Percentiles rank a stretch among this genome's conserved stretches.
These are phyloP conservation scores for Atractiella rhizophila DNA, from an alignment of 768 basidiomycete genomes.

Conservation along the genomic window DNA sequence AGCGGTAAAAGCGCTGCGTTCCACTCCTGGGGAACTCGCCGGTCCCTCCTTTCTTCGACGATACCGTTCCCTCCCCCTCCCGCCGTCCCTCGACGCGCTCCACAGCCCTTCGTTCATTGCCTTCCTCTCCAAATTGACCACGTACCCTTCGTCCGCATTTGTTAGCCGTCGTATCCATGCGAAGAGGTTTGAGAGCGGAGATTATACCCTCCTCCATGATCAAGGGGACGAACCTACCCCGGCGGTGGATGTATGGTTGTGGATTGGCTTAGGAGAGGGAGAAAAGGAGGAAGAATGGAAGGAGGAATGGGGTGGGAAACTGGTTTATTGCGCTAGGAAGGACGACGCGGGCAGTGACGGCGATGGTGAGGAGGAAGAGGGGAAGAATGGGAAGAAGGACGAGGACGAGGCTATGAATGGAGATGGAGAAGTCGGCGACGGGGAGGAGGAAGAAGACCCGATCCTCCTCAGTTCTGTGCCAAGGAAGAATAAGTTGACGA, in stretches of 20 bases:
- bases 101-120: not conserved
- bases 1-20: not conserved
- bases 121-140: not conserved
- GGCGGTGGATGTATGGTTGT: constrained; percentile 1
- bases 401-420: not conserved
- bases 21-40: not conserved
- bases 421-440: not conserved
- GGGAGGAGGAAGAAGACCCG: not conserved
- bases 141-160: not conserved
- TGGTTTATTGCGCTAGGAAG: not conserved
- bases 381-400: not conserved
- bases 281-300: not conserved
- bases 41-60: not conserved
- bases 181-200: not conserved
- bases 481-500: not conserved
- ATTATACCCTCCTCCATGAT: constrained; percentile 3
- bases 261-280: not conserved
- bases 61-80: not conserved
- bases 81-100: not conserved
- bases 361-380: not conserved
- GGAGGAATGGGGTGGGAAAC: not conserved
- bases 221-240: constrained; percentile 1
- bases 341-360: not conserved
- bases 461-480: not conserved
- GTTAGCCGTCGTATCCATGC: not conserved